Evolutionary conservation across 1,284 basidiomycete genomes (phyloP).

Genomic region (Psilocybe mexicana): DNA sequence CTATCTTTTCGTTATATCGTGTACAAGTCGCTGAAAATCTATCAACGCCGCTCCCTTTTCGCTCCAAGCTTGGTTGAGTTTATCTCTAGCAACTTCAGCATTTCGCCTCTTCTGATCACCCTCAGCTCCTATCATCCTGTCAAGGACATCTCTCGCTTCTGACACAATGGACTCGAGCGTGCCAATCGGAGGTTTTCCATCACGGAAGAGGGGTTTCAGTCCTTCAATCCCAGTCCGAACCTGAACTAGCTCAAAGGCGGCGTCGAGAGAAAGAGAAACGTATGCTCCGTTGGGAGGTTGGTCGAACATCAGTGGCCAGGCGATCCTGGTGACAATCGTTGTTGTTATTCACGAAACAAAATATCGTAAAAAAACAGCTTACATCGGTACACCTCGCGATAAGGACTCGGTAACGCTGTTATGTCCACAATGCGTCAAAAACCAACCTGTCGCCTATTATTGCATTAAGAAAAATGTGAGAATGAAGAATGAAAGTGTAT

Average conservation of each 20-base stretch:
- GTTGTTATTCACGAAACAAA: background rate
- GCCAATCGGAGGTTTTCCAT: background rate
- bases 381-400: conserved; percentile 14
- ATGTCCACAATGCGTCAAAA: conserved; percentile 16
- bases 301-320: conserved; percentile 15
- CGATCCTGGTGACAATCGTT: conserved; percentile 3
- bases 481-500: background rate
- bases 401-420: conserved; percentile 13
- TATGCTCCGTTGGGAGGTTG: conserved; percentile 15
- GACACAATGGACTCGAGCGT: conserved; percentile 2
- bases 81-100: background rate
- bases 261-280: conserved; percentile 15
- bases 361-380: background rate
- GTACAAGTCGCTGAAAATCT: background rate
- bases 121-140: background rate
- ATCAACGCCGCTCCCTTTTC: background rate
- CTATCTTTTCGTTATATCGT: background rate
- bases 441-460: conserved; percentile 16
- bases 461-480: background rate
- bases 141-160: background rate
- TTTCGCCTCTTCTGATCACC: background rate
- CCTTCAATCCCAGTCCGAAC: conserved; percentile 12
- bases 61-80: background rate
- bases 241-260: conserved; percentile 16
- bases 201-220: conserved; percentile 11